These are phyloP conservation scores for Nosema muscidifuracis DNA, from an alignment of 371 early-diverging fungal genomes.

Conservation along the genomic window DNA sequence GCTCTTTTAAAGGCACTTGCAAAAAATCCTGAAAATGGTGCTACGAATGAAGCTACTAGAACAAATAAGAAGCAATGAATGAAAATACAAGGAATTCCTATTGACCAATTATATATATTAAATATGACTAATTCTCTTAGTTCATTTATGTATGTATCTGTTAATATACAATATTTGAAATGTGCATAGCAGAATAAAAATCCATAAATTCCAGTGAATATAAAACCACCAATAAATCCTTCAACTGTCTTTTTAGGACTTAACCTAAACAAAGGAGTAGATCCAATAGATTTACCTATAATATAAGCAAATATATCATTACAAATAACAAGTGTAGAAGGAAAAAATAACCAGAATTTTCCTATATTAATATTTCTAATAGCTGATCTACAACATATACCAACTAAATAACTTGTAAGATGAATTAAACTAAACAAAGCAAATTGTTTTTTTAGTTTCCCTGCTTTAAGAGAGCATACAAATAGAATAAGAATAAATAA, in stretches of 20 bases:
- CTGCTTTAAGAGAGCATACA: slow-evolving; percentile 78
- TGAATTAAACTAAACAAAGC: slow-evolving; percentile 85
- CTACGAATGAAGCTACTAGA: slow-evolving; percentile 84
- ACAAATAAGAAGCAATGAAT: slow-evolving; percentile 78
- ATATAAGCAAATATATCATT: slow-evolving; percentile 96
- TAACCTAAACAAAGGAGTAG: slow-evolving; percentile 80
- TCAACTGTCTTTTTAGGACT: slow-evolving; percentile 99
- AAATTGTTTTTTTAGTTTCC: slow-evolving; percentile 73
- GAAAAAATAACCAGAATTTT: slow-evolving; percentile 84
- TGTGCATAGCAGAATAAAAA: slow-evolving; percentile 66
- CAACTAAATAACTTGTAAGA: slow-evolving; percentile 78
- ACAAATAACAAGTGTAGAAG: slow-evolving; percentile 78
- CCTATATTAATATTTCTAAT: slow-evolving; percentile 89
- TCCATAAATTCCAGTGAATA: slow-evolving; percentile 76
- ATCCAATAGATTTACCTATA: slow-evolving; percentile 82
- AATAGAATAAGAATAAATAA: slow-evolving; percentile 74
- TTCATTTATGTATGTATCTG: slow-evolving; percentile 3
- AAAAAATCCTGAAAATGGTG: slow-evolving; percentile 98
- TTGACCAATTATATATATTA: neutral
- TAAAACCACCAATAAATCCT: slow-evolving; percentile 86
- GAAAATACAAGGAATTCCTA: slow-evolving; percentile 68
- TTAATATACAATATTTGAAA: slow-evolving; percentile 22
- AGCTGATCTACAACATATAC: slow-evolving; percentile 78
- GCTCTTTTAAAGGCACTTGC: slow-evolving; percentile 89
- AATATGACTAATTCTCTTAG: neutral